Conservation (phyloP, 257 asterid species). For the Solanum sitiens region DNA sequence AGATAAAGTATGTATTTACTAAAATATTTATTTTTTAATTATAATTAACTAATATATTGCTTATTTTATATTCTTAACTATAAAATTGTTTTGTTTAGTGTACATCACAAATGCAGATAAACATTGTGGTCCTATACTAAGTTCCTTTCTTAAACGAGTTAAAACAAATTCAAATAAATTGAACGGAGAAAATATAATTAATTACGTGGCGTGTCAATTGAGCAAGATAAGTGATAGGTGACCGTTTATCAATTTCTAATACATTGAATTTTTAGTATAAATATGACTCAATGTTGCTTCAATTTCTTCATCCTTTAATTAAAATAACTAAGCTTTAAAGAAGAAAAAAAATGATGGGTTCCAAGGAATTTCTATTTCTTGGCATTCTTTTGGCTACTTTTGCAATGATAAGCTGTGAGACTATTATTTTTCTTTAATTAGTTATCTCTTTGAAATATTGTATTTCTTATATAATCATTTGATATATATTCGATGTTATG, state of each 20-base stretch:
- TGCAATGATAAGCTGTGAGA: not conserved
- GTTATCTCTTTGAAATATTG: not conserved
- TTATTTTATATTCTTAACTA: too few species aligned
- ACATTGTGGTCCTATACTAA: too few species aligned
- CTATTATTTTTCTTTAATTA: not conserved
- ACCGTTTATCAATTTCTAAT: not conserved
- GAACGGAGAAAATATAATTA: not conserved
- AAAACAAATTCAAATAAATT: too few species aligned
- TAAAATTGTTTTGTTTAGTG: not conserved
- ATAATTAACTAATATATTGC: too few species aligned
- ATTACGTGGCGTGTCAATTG: not conserved
- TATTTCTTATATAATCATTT: not conserved
- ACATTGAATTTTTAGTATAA: not conserved
- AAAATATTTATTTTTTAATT: too few species aligned
- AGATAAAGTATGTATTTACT: too few species aligned
- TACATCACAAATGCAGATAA: not conserved
- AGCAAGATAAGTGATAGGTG: not conserved
- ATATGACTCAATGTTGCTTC: not conserved
- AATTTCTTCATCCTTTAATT: not conserved
- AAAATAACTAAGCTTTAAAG: not conserved
- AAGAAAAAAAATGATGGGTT: not conserved
- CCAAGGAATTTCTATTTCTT: not conserved
- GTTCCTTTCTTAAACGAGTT: not conserved
- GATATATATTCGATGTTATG: not conserved
- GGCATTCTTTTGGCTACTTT: not conserved